Evolutionary conservation across 2,329 filamentous ascomycete genomes (phyloP), one percentile per base, ranked within the genome.

Genomic region (Penicillium sp.): DNA sequence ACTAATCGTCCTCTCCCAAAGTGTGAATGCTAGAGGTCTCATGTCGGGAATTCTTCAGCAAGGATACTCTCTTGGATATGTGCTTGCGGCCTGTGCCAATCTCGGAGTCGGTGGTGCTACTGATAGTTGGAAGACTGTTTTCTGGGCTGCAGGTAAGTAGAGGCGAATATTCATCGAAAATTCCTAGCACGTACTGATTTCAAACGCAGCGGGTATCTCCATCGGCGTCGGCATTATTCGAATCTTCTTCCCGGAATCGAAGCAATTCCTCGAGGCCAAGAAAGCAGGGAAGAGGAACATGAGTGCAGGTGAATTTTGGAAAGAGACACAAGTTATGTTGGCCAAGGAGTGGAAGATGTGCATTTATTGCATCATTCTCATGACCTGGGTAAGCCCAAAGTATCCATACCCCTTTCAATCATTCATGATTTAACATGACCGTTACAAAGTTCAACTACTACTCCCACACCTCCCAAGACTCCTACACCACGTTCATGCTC

Each of bases 41-140:
- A 91, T 95, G 85, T 91, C 88, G 14, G 92, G 91, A 57, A 90
- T 95, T 54, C 78, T 94, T 19, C 92, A 95, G 70, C 90, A 93
- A 75, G 92, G 91, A 2, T 93, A 93, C 73, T 89, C 89, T 0
- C 84, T 93, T 65, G 91, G 91, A 35, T 94, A 94, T 71, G 86
- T 95, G 43, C 82, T 92, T 64, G 91, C 91, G 6, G 90, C 90
- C 43, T 73, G 70, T 62, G 87, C 86, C 69, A 93, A 90, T 66
- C 84, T 93, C 43, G 89, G 88, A 52, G 88, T 93, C 16, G 89
- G 90, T 35, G 88, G 74, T 45, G 57, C 30, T 6, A 73, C 69
- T 6, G 70, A 76, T 0, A 74, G 83, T 46, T 93, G 89, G 89
- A 93, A 92, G 80, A 89, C 81, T 0, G 85, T 92, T 48, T 92